A percentile compares a stretch with the other conserved stretches of the same genome.
Conservation (phyloP, 768 basidiomycete species). For the Lactarius akahatsu region DNA sequence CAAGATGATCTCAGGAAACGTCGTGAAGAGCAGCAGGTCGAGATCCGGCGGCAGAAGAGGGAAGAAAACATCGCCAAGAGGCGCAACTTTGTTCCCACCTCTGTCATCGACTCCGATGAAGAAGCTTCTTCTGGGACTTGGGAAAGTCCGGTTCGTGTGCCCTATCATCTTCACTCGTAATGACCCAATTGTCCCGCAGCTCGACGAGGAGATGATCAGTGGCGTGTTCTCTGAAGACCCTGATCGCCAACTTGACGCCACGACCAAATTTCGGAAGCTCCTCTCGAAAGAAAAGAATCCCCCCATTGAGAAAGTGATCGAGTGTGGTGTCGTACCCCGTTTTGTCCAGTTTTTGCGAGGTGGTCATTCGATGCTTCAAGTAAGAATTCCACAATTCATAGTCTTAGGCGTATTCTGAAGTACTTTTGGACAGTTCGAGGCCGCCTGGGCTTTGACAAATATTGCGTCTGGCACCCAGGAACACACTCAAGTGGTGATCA, state of each 20-base stretch:
- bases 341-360: slow-evolving; percentile 92
- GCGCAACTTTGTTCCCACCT: slow-evolving; percentile 82
- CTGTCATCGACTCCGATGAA: slow-evolving; percentile 86
- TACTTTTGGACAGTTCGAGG: slow-evolving; percentile 70
- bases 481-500: slow-evolving; percentile 97
- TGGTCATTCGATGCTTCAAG: slow-evolving; percentile 84
- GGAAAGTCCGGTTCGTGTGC: slow-evolving; percentile 69
- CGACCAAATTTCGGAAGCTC: slow-evolving; percentile 97
- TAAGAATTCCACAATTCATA: slow-evolving; percentile 35
- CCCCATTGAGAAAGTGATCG: slow-evolving; percentile 97
- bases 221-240: slow-evolving; percentile 91
- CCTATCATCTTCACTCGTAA: slow-evolving; percentile 19
- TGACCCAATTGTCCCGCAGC: slow-evolving; percentile 41
- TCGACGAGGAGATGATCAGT: slow-evolving; percentile 88
- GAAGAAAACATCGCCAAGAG: slow-evolving; percentile 99
- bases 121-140: slow-evolving; percentile 67
- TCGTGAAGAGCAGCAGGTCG: slow-evolving; percentile 97
- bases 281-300: slow-evolving; percentile 99
- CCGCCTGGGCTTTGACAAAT: slow-evolving; percentile 97
- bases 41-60: slow-evolving; percentile 96
- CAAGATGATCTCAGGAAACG: slow-evolving; percentile 93
- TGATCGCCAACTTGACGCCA: slow-evolving; percentile 93
- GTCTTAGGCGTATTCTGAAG: slow-evolving; percentile 14
- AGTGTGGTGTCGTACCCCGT: slow-evolving; percentile 94
- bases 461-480: slow-evolving; percentile 98